Evolutionary conservation across 345 rosid genomes (phyloP).

Genomic region (Salix viminalis): DNA sequence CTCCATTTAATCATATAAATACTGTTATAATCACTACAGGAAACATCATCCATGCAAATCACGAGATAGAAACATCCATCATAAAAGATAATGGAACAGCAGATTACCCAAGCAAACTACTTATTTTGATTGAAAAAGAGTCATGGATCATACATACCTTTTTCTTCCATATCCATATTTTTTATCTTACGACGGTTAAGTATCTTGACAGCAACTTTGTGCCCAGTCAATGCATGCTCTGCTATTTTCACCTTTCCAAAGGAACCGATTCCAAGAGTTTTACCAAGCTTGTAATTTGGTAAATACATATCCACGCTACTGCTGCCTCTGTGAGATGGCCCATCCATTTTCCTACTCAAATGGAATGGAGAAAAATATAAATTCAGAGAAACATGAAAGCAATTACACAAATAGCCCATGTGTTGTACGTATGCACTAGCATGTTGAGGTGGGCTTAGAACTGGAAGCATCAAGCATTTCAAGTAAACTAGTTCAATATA

Average conservation of each 20-base stretch:
- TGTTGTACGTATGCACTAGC: not conserved
- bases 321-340: constrained; percentile 42
- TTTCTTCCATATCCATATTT: constrained; percentile 83
- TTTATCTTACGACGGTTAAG: constrained; percentile 79
- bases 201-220: constrained; percentile 92
- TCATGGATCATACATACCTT: constrained; percentile 41
- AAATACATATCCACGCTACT: constrained; percentile 50
- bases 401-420: not conserved
- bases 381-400: not conserved
- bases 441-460: not conserved
- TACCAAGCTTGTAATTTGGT: constrained; percentile 74
- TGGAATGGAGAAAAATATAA: not conserved
- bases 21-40: not conserved
- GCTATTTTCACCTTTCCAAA: constrained; percentile 95
- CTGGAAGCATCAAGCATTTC: not conserved
- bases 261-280: constrained; percentile 86
- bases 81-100: not conserved
- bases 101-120: not conserved
- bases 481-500: not conserved
- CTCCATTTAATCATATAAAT: not conserved
- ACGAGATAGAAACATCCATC: not conserved
- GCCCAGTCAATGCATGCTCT: constrained; percentile 74
- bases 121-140: not conserved
- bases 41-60: not conserved
- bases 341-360: constrained; percentile 41